Conservation (phyloP, 371 early-diverging fungal species). For the Coemansia sp. region DNA sequence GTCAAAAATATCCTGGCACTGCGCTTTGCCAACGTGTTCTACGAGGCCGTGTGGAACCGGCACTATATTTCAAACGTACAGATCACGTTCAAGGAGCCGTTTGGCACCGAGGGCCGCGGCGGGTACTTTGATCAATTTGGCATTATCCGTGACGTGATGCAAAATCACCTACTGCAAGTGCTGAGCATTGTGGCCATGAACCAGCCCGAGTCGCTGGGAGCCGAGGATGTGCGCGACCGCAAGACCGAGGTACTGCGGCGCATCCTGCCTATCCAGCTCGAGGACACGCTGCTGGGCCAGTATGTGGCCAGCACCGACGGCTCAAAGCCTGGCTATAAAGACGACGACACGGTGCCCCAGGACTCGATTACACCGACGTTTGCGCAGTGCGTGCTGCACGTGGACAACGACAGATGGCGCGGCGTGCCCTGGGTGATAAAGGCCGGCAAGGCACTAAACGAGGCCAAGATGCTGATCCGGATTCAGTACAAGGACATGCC, state of each 20-base stretch:
- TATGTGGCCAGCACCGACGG: slow-evolving; percentile 76
- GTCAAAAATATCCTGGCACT: slow-evolving; percentile 95
- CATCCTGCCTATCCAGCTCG: slow-evolving; percentile 72
- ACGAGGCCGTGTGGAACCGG: slow-evolving; percentile 90
- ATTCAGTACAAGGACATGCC: slow-evolving; percentile 91
- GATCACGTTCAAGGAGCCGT: slow-evolving; percentile 97
- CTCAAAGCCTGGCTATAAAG: slow-evolving; percentile 82
- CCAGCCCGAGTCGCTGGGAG: slow-evolving; percentile 77
- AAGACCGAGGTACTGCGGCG: slow-evolving; percentile 87
- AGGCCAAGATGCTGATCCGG: slow-evolving; percentile 90
- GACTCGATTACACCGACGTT: slow-evolving; percentile 89
- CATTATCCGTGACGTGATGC: slow-evolving; percentile 99
- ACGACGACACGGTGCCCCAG: slow-evolving; percentile 86
- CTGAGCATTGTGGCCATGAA: slow-evolving; percentile 93
- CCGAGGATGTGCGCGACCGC: slow-evolving; percentile 91
- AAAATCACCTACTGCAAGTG: slow-evolving; percentile 95
- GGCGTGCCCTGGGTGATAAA: slow-evolving; percentile 96
- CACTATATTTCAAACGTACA: slow-evolving; percentile 91
- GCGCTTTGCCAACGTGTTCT: slow-evolving; percentile 93
- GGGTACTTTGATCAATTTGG: slow-evolving; percentile 99
- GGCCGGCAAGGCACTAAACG: slow-evolving; percentile 94
- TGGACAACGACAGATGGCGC: slow-evolving; percentile 94
- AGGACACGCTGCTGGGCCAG: slow-evolving; percentile 88
- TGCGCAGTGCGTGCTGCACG: slow-evolving; percentile 81
- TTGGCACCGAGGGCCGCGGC: slow-evolving; percentile 98